Evolutionary conservation across 2,329 filamentous ascomycete species (phyloP), one percentile per base, ranked within the genome.

Genomic region (Xylaria sp.): DNA sequence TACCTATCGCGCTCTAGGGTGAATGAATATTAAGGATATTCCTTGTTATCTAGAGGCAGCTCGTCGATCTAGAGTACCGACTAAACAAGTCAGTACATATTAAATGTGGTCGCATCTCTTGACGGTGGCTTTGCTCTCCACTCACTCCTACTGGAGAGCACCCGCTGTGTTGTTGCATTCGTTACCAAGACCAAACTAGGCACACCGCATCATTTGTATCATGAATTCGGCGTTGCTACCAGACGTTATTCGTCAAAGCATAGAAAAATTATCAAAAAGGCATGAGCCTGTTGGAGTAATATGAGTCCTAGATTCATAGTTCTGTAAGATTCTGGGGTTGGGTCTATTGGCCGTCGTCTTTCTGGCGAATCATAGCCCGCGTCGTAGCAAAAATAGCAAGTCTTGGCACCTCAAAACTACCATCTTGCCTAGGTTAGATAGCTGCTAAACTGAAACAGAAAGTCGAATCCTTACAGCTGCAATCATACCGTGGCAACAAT

Each of bases 391-490:
- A 54, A 60, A 51, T 46, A 46, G 23, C 23, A 49, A 41, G 43
- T 41, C 43, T 62, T 68, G 57, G 66, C 62, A 62, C 48, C 57
- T 57, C 20, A 52, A 31, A 55, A 9, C 39, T 33, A 56, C 23
- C 57, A 58, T 51, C 41, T n/a, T 46, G 5, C 23, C 31, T 7
- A 25, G 3, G 4, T 3, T 36, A 36, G n/a, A 23, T 33, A 60
- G 36, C 49, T 49, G 43, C 52, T 49, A 20, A 48, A 48, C 46
- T 69, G 67, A 69, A 69, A 69, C 67, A 59, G 43, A 52, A 41
- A 33, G 39, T 36, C 12, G 13, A 57, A 66, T 62, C 43, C 54
- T 49, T 60, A 39, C 51, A 51, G 56, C 28, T 48, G 39, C 41
- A 31, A 64, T 61, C 23, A 31, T 31, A 54, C 28, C 33, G 36